A percentile compares a stretch with the other conserved stretches of the same genome.
Conservation (phyloP, 2,329 filamentous ascomycete species). For the Cryphonectria parasitica region DNA sequence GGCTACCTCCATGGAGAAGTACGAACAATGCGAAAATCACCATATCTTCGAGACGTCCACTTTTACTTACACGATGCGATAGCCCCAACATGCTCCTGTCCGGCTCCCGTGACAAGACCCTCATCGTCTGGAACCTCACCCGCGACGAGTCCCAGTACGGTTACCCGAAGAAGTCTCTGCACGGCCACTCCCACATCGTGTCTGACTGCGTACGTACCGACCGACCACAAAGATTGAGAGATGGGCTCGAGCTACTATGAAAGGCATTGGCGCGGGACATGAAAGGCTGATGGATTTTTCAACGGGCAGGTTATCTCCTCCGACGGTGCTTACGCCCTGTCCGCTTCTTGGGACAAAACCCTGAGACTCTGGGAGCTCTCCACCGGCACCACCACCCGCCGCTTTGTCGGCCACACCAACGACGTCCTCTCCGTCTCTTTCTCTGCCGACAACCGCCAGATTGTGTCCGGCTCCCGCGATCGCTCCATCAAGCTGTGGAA, state of each 20-base stretch:
- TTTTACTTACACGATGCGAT: conserved; percentile 36
- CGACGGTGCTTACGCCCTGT: conserved; percentile 98
- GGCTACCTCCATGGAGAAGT: conserved; percentile 99
- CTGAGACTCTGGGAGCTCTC: conserved; percentile 99
- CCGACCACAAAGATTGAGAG: conserved; percentile 6
- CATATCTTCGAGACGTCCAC: conserved; percentile 29
- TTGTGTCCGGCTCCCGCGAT: conserved; percentile 98
- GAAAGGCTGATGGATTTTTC: conserved; percentile 42
- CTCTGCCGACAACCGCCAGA: conserved; percentile 99
- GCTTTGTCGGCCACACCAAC: conserved; percentile 99
- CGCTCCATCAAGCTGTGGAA: conserved; percentile 99
- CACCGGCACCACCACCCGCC: conserved; percentile 94
- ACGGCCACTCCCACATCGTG: conserved; percentile 99
- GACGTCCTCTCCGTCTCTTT: conserved; percentile 99
- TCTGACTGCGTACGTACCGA: conserved; percentile 91
- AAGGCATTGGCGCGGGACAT: conserved; percentile 24
- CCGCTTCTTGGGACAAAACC: conserved; percentile 99
- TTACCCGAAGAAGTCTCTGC: conserved; percentile 97
- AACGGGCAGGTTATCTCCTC: conserved; percentile 88
- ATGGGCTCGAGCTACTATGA: conserved; percentile 10
- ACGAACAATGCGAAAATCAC: conserved; percentile 45
- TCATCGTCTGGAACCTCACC: conserved; percentile 99
- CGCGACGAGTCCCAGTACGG: conserved; percentile 98
- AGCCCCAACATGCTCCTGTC: conserved; percentile 99
- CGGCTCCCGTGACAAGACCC: conserved; percentile 93